A percentile compares a stretch with the other conserved stretches of the same genome.
These are phyloP conservation scores for Rosa hybrid DNA, from an alignment of 331 rosid genomes.

Conservation along the genomic window DNA sequence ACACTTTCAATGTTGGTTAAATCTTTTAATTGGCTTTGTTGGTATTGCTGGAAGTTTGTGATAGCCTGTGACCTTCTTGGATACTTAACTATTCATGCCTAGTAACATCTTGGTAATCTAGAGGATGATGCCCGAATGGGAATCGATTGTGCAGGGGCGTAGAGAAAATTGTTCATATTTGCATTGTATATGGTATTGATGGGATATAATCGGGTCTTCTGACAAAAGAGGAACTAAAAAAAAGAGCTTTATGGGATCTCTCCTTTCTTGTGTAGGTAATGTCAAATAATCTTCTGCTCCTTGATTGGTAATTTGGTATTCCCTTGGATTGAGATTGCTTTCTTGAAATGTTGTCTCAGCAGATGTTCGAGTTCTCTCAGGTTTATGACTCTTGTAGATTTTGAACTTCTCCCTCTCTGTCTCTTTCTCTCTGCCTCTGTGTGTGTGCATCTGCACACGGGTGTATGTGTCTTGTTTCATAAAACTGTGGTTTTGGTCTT, in stretches of 20 bases:
- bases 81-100: background rate
- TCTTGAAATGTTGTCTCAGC: background rate
- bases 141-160: conserved; percentile 3
- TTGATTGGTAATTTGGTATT: conserved; percentile 13
- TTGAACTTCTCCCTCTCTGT: background rate
- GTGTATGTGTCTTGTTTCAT: background rate
- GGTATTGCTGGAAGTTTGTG: background rate
- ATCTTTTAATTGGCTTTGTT: conserved; percentile 1
- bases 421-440: background rate
- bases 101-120: background rate
- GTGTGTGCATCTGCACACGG: background rate
- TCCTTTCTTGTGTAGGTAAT: background rate
- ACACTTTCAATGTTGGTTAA: background rate
- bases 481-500: background rate
- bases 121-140: background rate
- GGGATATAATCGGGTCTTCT: background rate
- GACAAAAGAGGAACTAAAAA: background rate
- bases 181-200: background rate
- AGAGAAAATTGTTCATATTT: background rate
- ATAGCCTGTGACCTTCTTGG: background rate
- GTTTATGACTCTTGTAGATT: conserved; percentile 1
- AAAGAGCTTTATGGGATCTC: background rate
- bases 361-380: conserved; percentile 10
- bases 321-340: conserved; percentile 1
- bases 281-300: background rate